phyloP scores from a whole-genome alignment of 352 stramenopile genomes.

The Globisporangium spiculum region DNA sequence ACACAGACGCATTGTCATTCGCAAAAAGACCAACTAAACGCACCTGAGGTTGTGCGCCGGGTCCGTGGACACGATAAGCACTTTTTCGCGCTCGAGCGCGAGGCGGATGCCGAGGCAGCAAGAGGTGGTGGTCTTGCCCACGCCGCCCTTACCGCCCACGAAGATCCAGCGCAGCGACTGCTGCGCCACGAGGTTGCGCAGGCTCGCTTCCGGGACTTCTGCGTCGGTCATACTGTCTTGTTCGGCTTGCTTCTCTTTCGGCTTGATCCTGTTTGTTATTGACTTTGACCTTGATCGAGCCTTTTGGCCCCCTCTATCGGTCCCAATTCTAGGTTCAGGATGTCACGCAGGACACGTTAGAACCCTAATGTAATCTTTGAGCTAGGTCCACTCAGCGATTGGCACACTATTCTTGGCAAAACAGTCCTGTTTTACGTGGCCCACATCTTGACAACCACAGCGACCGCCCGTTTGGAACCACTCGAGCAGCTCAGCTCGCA shows the following conservation, averaged over 20 bases:
- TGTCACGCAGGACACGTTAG: background rate
- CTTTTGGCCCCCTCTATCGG: background rate
- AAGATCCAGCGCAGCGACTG: slow-evolving; percentile 93
- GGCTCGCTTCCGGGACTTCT: slow-evolving; percentile 84
- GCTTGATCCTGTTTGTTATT: background rate
- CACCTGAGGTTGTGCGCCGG: slow-evolving; percentile 98
- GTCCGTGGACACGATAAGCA: slow-evolving; percentile 99
- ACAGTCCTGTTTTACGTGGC: background rate
- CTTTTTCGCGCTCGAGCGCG: slow-evolving; percentile 90
- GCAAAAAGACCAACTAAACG: background rate
- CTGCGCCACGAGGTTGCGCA: slow-evolving; percentile 90
- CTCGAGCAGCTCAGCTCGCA: slow-evolving; percentile 2
- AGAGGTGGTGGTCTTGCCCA: slow-evolving; percentile 97
- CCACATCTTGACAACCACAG: background rate
- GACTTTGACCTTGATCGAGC: background rate
- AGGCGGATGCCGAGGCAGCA: slow-evolving; percentile 95
- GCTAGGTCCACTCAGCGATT: background rate
- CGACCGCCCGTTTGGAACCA: slow-evolving; percentile 12
- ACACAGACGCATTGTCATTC: background rate
- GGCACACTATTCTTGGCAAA: background rate
- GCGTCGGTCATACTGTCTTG: slow-evolving; percentile 20
- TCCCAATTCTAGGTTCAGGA: background rate
- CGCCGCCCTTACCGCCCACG: slow-evolving; percentile 93
- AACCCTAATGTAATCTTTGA: background rate
- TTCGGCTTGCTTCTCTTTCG: background rate